These are phyloP conservation scores for Sanguinoderma infundibulare DNA, from an alignment of 1,284 basidiomycete genomes.

Conservation along the genomic window DNA sequence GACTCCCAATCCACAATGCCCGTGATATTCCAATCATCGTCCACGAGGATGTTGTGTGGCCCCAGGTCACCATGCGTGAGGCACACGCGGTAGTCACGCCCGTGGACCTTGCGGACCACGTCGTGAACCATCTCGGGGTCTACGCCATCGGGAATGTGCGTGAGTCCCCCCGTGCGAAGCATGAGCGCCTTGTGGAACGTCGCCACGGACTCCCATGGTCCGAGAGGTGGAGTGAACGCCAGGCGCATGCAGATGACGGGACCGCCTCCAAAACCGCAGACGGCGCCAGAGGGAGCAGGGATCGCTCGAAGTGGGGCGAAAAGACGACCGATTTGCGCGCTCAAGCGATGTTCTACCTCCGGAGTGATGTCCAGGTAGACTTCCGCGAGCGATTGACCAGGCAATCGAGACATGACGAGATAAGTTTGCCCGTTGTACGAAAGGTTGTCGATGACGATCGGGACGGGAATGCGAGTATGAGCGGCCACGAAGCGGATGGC, in stretches of 20 bases:
- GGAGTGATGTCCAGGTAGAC: slow-evolving; percentile 1
- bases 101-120: not conserved
- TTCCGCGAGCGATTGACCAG: not conserved
- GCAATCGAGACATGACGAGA: not conserved
- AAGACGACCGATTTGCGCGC: slow-evolving; percentile 12
- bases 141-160: not conserved
- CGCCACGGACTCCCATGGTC: slow-evolving; percentile 7
- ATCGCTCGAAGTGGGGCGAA: slow-evolving; percentile 17
- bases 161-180: not conserved
- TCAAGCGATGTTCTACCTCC: slow-evolving; percentile 7
- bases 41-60: slow-evolving; percentile 2
- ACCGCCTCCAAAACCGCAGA: slow-evolving; percentile 14
- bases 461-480: slow-evolving; percentile 5
- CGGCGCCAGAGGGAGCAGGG: slow-evolving; percentile 2
- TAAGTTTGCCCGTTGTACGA: not conserved
- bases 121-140: not conserved
- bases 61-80: not conserved
- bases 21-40: not conserved
- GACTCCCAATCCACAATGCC: not conserved
- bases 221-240: not conserved
- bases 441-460: slow-evolving; percentile 15
- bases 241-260: slow-evolving; percentile 10
- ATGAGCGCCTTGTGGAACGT: slow-evolving; percentile 4
- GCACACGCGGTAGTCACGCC: slow-evolving; percentile 7
- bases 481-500: slow-evolving; percentile 8